Evolutionary conservation across 495 filamentous ascomycete genomes (phyloP).

Genomic region (Podospora comata): DNA sequence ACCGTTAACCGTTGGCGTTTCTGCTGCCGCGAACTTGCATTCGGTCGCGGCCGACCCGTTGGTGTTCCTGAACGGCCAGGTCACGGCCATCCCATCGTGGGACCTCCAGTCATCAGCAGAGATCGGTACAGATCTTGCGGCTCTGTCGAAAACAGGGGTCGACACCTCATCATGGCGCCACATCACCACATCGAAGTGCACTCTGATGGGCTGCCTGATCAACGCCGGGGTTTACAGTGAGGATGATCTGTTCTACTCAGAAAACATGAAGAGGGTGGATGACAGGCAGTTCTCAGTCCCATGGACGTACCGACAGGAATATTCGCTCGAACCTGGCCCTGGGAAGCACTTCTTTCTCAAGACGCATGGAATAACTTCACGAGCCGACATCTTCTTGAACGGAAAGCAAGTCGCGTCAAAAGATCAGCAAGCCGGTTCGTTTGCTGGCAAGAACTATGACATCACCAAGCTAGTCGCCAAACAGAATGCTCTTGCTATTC

Average conservation of each 20-base stretch:
- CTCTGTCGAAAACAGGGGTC: slow-evolving; percentile 45
- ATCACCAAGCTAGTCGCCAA: slow-evolving; percentile 43
- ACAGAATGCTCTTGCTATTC: slow-evolving; percentile 51
- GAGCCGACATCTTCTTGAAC: slow-evolving; percentile 60
- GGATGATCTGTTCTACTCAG: slow-evolving; percentile 54
- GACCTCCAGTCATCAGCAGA: slow-evolving; percentile 50
- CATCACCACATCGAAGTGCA: slow-evolving; percentile 46
- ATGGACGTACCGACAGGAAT: slow-evolving; percentile 62
- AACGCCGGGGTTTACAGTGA: slow-evolving; percentile 54
- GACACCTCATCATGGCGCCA: slow-evolving; percentile 55
- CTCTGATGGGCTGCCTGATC: slow-evolving; percentile 58
- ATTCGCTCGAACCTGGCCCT: slow-evolving; percentile 36
- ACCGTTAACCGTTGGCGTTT: not conserved
- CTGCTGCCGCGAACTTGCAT: not conserved
- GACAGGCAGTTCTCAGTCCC: slow-evolving; percentile 49
- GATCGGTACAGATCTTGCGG: slow-evolving; percentile 35
- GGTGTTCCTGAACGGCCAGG: slow-evolving; percentile 33
- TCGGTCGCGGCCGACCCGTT: slow-evolving; percentile 5
- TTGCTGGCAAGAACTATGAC: slow-evolving; percentile 54
- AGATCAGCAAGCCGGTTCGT: slow-evolving; percentile 53
- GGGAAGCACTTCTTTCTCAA: slow-evolving; percentile 51
- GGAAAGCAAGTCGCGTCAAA: slow-evolving; percentile 50
- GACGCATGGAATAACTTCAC: slow-evolving; percentile 59
- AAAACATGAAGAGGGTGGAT: slow-evolving; percentile 48
- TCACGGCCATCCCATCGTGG: slow-evolving; percentile 52